A percentile compares a stretch with the other conserved stretches of the same genome.
These are phyloP conservation scores for Colletotrichum lentis DNA, from an alignment of 2,329 filamentous ascomycete genomes.

Conservation along the genomic window DNA sequence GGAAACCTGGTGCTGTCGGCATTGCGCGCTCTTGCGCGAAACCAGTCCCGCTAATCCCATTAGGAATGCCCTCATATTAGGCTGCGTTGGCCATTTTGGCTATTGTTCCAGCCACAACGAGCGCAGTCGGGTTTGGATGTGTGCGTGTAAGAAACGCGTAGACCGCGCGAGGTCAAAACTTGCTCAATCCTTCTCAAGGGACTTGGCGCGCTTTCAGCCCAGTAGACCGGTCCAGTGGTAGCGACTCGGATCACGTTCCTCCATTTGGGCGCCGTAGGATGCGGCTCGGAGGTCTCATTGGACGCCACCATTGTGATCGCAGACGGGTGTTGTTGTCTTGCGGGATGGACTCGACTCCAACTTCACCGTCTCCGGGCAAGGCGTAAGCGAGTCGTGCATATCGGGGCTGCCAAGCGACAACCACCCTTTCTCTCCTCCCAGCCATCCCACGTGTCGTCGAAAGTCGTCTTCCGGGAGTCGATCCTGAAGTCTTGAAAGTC, in stretches of 20 bases:
- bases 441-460: background rate
- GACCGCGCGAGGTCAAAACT: background rate
- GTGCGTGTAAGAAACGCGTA: background rate
- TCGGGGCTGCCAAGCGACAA: background rate
- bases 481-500: no score
- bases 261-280: background rate
- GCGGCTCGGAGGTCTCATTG: background rate
- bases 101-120: background rate
- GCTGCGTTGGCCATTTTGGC: background rate
- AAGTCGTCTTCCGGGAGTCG: no score
- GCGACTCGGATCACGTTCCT: constrained; percentile 4
- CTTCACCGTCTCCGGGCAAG: background rate
- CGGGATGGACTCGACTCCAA: background rate
- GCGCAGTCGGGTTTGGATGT: background rate
- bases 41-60: background rate
- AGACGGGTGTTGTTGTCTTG: background rate
- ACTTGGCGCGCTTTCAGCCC: background rate
- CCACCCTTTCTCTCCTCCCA: background rate
- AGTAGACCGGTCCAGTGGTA: background rate
- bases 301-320: background rate
- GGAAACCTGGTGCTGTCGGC: no score
- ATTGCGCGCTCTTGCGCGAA: no score
- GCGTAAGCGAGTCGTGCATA: background rate
- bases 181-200: constrained; percentile 20
- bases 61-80: background rate